Evolutionary conservation across 2,329 filamentous ascomycete species (phyloP).

Genomic region (Cadophora sp.): DNA sequence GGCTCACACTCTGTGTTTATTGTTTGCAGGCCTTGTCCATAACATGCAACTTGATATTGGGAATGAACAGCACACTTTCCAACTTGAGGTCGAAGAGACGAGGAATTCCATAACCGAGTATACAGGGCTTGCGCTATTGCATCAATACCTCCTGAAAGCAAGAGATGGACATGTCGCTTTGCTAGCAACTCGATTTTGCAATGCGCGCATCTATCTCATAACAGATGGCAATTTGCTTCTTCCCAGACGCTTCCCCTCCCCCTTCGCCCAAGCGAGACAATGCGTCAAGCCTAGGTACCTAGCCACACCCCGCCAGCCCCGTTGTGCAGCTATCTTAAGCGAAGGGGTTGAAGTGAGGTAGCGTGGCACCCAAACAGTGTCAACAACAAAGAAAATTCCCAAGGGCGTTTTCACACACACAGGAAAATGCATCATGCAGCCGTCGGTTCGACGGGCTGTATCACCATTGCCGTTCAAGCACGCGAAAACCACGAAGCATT

Average conservation of each 20-base stretch:
- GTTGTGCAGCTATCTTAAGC: neutral
- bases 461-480: slow-evolving; percentile 2
- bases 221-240: neutral
- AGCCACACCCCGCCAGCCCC: neutral
- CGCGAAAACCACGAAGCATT: neutral
- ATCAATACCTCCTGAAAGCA: neutral
- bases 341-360: neutral
- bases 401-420: neutral
- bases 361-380: neutral
- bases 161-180: neutral
- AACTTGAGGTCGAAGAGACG: neutral
- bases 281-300: neutral
- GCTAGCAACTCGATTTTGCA: neutral
- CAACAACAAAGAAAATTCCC: neutral
- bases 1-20: neutral
- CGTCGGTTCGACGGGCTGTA: neutral
- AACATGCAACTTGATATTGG: slow-evolving; percentile 9
- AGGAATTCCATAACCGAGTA: neutral
- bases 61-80: neutral
- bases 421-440: neutral
- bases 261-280: neutral
- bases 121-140: neutral
- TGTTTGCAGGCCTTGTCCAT: neutral
- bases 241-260: neutral
- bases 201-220: neutral